Percentiles rank a stretch among this genome's conserved stretches.
Conservation (phyloP, 2,329 filamentous ascomycete genomes). For the Clarireedia paspali region DNA sequence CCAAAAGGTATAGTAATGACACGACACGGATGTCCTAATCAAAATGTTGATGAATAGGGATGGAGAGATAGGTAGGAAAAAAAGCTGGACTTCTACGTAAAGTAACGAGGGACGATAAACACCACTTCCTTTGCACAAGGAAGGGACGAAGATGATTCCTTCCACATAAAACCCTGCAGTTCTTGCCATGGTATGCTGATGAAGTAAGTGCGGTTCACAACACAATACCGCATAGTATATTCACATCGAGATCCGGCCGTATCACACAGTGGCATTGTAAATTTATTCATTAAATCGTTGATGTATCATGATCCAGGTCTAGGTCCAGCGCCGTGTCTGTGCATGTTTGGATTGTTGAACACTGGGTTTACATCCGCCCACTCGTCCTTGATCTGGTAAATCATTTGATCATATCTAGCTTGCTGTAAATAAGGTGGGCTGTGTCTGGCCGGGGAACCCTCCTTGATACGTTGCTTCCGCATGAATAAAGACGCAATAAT, state of each 20-base stretch:
- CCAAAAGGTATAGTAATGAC: conserved; percentile 10
- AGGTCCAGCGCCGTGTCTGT: conserved; percentile 10
- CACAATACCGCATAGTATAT: neutral
- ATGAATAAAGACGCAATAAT: conserved; percentile 34
- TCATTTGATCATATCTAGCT: conserved; percentile 18
- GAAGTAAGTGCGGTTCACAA: neutral
- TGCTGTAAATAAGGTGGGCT: conserved; percentile 18
- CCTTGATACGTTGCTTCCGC: conserved; percentile 29
- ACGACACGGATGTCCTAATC: conserved; percentile 5
- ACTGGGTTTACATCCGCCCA: conserved; percentile 16
- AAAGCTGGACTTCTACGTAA: neutral
- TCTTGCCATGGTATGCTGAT: neutral
- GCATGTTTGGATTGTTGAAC: conserved; percentile 11
- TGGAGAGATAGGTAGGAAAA: neutral
- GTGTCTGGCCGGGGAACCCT: conserved; percentile 16
- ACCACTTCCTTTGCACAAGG: neutral
- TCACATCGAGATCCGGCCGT: neutral
- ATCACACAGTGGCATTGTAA: neutral
- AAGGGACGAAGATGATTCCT: neutral
- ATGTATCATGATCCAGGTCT: neutral
- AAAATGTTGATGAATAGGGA: neutral
- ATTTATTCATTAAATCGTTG: neutral
- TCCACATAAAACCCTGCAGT: neutral
- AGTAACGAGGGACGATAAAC: neutral
- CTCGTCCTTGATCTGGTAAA: conserved; percentile 14